These are phyloP conservation scores for Taiwanofungus camphoratus DNA, from an alignment of 1,284 basidiomycete genomes.

Conservation along the genomic window DNA sequence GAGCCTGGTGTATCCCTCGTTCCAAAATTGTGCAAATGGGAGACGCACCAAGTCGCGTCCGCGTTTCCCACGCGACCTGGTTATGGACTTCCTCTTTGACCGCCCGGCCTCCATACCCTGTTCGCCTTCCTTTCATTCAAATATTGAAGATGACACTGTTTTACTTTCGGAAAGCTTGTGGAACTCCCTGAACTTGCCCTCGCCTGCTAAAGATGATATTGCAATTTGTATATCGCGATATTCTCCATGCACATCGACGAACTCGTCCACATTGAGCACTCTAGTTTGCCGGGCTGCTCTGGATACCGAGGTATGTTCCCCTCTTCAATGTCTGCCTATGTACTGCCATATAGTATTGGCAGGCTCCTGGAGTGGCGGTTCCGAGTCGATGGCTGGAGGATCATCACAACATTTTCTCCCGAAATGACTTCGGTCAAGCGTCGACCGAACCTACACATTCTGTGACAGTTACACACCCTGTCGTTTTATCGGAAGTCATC, in stretches of 20 bases:
- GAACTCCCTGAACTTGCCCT: constrained; percentile 9
- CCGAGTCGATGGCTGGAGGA: constrained; percentile 16
- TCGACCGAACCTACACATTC: constrained; percentile 22
- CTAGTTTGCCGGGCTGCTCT: constrained; percentile 16
- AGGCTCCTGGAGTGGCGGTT: constrained; percentile 12
- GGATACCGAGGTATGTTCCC: constrained; percentile 1
- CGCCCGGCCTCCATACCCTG: constrained; percentile 11
- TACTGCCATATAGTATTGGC: not conserved
- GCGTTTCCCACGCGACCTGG: constrained; percentile 9
- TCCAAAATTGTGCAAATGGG: constrained; percentile 3
- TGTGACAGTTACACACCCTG: constrained; percentile 17
- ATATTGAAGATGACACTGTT: constrained; percentile 6
- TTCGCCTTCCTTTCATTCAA: constrained; percentile 9
- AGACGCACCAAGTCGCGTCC: not conserved
- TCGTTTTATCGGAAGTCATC: constrained; percentile 26
- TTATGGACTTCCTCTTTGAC: constrained; percentile 24
- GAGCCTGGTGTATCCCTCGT: not conserved
- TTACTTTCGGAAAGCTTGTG: constrained; percentile 16
- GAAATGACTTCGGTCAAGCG: constrained; percentile 1
- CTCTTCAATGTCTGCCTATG: too few species aligned
- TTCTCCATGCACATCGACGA: constrained; percentile 3
- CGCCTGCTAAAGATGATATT: constrained; percentile 4
- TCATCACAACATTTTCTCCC: constrained; percentile 13
- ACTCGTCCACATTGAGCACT: constrained; percentile 9
- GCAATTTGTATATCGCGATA: constrained; percentile 15